Conservation (phyloP, 805 yeast genomes). For the Yarrowia osloensis region DNA sequence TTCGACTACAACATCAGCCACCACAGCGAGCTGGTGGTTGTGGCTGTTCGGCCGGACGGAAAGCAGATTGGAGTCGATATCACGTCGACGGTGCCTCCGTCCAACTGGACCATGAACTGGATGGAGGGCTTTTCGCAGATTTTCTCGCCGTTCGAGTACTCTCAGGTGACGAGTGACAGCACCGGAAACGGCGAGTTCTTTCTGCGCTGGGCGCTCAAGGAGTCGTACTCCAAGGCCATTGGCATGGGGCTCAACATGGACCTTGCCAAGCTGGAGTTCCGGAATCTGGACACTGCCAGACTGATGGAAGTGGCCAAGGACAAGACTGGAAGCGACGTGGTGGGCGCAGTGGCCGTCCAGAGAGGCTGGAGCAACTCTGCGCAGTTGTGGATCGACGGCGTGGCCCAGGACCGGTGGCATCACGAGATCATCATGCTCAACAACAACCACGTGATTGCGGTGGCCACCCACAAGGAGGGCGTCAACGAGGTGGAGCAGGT, state of each 20-base stretch:
- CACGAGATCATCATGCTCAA: conserved; percentile 28
- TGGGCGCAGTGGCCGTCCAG: not conserved
- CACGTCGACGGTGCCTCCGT: conserved; percentile 42
- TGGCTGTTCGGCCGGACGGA: conserved; percentile 43
- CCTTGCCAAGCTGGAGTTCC: conserved; percentile 41
- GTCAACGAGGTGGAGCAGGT: not conserved
- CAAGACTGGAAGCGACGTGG: not conserved
- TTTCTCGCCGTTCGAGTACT: not conserved
- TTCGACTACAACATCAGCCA: conserved; percentile 60
- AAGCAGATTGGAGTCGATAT: conserved; percentile 52
- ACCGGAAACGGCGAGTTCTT: conserved; percentile 31
- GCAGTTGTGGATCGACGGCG: conserved; percentile 28
- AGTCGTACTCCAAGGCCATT: conserved; percentile 65
- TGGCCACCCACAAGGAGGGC: conserved; percentile 25
- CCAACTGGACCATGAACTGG: conserved; percentile 27
- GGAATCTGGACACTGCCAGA: conserved; percentile 33
- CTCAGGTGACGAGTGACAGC: not conserved
- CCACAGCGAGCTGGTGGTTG: conserved; percentile 53
- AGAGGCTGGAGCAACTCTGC: conserved; percentile 15
- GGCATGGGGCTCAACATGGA: conserved; percentile 60
- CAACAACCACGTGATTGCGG: conserved; percentile 22
- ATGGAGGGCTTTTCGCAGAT: conserved; percentile 24
- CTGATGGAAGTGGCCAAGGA: conserved; percentile 30
- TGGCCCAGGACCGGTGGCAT: conserved; percentile 28
- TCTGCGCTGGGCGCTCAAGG: conserved; percentile 78